Base-by-base conservation (phyloP, 768 basidiomycete genomes). In the Termitomyces sp. region DNA sequence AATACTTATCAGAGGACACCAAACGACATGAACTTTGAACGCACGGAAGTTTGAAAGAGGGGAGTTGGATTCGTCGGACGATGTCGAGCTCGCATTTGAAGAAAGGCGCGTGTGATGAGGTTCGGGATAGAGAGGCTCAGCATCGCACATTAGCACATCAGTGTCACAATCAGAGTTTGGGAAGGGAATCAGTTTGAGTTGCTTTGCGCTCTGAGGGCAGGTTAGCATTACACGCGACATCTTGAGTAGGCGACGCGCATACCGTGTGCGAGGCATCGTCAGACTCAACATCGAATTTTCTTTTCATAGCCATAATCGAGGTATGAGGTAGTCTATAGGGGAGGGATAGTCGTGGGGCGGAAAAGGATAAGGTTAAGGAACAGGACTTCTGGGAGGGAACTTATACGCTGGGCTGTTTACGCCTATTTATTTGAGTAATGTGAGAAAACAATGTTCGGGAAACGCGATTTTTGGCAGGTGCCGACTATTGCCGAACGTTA, bases 111-210 rank as follows among this genome's bases (percentile, higher is more conserved):
- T 76, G 69, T 91, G 90, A 68, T 81, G 77, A 65, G 81, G 76
- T 66, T 78, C 75, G 66, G 80, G 79, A 67, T 72, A 80, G 65
- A 84, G 69, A 48, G 82, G 83, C 65, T 88, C 85, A 71, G 81
- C 80, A 65, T 88, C 87, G 68, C 81, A 84, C 91, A 93, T 93
- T 66, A 81, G 76, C 64, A 86, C 81, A 71, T 92, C 90, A 68
- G 76, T 73, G 72, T 91, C 87, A 63, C 75, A 70, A 62, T 84
- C 81, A 61, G 78, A 79, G 68, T 87, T 83, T 59, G 89, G 91
- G 72, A 91, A 92, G 49, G 89, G 87, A 60, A 91, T 77, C 57
- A 89, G 79, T 77, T 88, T 91, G 29, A 89, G 63, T 70, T 91
- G 88, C 72, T 93, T 91, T 37, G 79, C 76, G 63, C 79, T 79